Evolutionary conservation across 1,284 basidiomycete species (phyloP), one percentile per base, ranked within the genome.

Genomic region (Moniliella sp.): DNA sequence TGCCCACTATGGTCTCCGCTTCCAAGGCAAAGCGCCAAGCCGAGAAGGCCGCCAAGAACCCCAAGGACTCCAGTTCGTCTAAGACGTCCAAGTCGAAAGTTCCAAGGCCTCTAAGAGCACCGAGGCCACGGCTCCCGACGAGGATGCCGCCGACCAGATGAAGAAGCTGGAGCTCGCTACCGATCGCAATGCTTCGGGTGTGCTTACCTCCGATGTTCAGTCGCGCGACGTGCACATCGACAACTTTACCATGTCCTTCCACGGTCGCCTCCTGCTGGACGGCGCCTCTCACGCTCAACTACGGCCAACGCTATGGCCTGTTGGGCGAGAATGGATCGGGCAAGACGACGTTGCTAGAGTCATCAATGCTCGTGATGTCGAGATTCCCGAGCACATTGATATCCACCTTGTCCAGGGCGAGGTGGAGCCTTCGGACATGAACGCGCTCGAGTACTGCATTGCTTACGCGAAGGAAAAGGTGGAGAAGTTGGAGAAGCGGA

Each of bases 151-250:
- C 21, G 21, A 23, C n/a, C 45, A 59, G 39, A 56, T 57, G 49
- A 59, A 59, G 45, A 50, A 53, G 45, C 47, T 59, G 16, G 46
- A 43, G 23, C 30, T 59, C 23, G 50, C 54, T 18, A 59, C 54
- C 18, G 54, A 59, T 35, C 43, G 54, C 54, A 30, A 53, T 54
- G 13, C 88, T 32, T 51, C 54, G 17, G 88, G 91, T 55, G 86
- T 93, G 12, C 69, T 97, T 25, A 76, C 80, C 30, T 93, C 83
- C 29, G 91, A 97, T 66, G 63, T 69, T 35, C 84, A 93, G 64
- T 72, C 75, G 36, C 76, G 88, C 43, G 88, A 97, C 67, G 78
- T 97, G 69, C 93, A 94, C 67, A 88, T 97, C 50, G 83, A 93
- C 61, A 72, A 76, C 32, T 97, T 76, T 64, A 91, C 84, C 3